These are phyloP conservation scores for Coemansia sp. DNA, from an alignment of 192 early-diverging fungal genomes.

Conservation along the genomic window DNA sequence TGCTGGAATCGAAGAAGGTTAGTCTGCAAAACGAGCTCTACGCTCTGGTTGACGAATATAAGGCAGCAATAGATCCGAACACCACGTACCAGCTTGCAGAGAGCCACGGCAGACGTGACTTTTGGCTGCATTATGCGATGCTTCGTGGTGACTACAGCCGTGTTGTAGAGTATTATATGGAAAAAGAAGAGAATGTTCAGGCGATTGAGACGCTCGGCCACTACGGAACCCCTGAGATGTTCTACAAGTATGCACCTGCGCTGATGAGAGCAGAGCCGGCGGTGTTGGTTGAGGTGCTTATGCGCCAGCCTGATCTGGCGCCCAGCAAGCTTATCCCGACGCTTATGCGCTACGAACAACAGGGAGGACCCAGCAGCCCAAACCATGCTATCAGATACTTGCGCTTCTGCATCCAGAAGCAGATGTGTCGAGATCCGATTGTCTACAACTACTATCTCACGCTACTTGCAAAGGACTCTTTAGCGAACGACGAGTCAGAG, in stretches of 20 bases:
- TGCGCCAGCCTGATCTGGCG: conserved; percentile 79
- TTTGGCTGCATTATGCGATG: conserved; percentile 80
- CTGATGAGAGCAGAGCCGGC: conserved; percentile 84
- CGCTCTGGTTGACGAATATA: conserved; percentile 69
- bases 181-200: conserved; percentile 69
- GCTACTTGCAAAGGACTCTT: conserved; percentile 39
- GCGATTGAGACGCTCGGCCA: conserved; percentile 78
- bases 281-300: conserved; percentile 85
- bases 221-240: conserved; percentile 78
- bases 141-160: conserved; percentile 85
- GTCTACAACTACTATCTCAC: conserved; percentile 94
- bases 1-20: conserved; percentile 20
- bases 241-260: conserved; percentile 84
- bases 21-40: conserved; percentile 70
- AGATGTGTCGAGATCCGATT: conserved; percentile 79
- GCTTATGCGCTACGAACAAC: conserved; percentile 78
- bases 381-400: conserved; percentile 91
- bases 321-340: conserved; percentile 86
- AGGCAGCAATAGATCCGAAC: conserved; percentile 61
- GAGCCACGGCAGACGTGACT: conserved; percentile 82
- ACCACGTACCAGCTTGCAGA: conserved; percentile 82
- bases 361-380: conserved; percentile 19
- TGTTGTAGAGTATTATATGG: conserved; percentile 82
- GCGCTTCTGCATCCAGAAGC: conserved; percentile 73
- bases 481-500: conserved; percentile 60